Evolutionary conservation across 805 yeast species (phyloP).

Genomic region (Metschnikowia sp.): DNA sequence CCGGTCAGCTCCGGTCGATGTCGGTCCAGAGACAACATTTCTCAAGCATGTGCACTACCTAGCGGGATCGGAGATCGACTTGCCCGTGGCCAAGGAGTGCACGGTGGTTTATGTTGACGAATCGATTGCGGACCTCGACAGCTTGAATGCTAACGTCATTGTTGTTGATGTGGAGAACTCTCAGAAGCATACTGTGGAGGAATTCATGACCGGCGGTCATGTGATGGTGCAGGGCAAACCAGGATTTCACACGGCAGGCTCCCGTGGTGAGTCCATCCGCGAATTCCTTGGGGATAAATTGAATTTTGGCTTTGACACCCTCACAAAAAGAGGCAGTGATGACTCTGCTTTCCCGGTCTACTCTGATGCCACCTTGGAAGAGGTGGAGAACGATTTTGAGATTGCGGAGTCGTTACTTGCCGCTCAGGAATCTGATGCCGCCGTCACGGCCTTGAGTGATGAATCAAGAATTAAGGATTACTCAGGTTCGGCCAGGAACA

Average conservation of each 20-base stretch:
- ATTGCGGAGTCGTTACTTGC: constrained; percentile 31
- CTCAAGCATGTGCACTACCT: constrained; percentile 17
- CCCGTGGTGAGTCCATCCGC: constrained; percentile 21
- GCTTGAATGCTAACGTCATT: constrained; percentile 13
- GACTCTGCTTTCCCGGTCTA: constrained; percentile 4
- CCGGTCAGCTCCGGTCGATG: background rate
- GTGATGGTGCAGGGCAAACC: constrained; percentile 33
- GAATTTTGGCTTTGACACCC: constrained; percentile 19
- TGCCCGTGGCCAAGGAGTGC: constrained; percentile 11
- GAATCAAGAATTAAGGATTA: constrained; percentile 3
- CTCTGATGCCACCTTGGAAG: constrained; percentile 7
- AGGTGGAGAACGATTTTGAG: constrained; percentile 31
- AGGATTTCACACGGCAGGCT: constrained; percentile 21
- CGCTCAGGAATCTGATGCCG: constrained; percentile 24
- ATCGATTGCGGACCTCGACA: background rate
- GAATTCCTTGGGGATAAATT: constrained; percentile 25
- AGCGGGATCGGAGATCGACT: constrained; percentile 15
- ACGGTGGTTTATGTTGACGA: constrained; percentile 10
- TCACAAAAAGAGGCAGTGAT: constrained; percentile 19
- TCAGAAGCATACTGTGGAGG: constrained; percentile 17
- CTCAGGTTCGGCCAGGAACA: constrained; percentile 5
- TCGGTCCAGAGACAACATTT: constrained; percentile 5
- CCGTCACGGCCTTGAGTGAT: constrained; percentile 21
- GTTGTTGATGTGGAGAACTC: constrained; percentile 26
- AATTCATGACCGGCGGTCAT: constrained; percentile 15